Evolutionary conservation across 2,329 filamentous ascomycete species (phyloP).

Genomic region (Diplodia scrobiculata): DNA sequence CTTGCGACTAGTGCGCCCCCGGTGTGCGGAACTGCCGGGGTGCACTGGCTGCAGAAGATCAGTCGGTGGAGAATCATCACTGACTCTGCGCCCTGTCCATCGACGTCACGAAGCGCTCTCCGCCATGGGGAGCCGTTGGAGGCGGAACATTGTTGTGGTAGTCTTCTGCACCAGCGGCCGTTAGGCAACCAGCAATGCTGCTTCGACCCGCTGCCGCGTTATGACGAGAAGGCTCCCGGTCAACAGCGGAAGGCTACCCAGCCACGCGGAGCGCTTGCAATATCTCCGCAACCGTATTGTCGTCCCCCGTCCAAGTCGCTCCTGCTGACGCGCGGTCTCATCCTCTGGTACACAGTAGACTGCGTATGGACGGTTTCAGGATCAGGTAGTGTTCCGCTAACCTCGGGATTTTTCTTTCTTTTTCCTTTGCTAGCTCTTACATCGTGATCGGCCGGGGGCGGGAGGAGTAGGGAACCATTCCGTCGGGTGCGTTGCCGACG

Average conservation of each 20-base stretch:
- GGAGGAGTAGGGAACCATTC: neutral
- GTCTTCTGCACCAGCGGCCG: neutral
- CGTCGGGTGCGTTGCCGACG: neutral
- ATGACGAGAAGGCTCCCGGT: neutral
- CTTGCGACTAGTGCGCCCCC: neutral
- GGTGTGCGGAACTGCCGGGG: too few species aligned
- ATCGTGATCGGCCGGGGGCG: neutral
- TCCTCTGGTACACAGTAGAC: too few species aligned
- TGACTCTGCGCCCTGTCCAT: neutral
- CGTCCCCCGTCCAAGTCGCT: neutral
- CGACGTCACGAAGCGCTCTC: conserved; percentile 1
- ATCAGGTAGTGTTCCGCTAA: neutral
- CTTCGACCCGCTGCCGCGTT: neutral
- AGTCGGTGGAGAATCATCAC: neutral
- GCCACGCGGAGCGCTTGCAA: neutral
- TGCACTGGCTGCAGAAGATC: neutral
- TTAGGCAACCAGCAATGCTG: neutral
- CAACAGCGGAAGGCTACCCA: neutral
- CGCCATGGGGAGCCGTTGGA: conserved; percentile 20
- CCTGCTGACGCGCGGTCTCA: neutral
- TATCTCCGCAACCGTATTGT: neutral
- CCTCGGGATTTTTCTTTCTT: neutral
- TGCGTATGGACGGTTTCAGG: neutral
- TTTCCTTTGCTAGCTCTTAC: neutral
- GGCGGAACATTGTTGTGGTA: neutral